Evolutionary conservation across 352 stramenopile genomes (phyloP), one percentile per base, ranked within the genome.

Genomic region (Lagenidium giganteum): DNA sequence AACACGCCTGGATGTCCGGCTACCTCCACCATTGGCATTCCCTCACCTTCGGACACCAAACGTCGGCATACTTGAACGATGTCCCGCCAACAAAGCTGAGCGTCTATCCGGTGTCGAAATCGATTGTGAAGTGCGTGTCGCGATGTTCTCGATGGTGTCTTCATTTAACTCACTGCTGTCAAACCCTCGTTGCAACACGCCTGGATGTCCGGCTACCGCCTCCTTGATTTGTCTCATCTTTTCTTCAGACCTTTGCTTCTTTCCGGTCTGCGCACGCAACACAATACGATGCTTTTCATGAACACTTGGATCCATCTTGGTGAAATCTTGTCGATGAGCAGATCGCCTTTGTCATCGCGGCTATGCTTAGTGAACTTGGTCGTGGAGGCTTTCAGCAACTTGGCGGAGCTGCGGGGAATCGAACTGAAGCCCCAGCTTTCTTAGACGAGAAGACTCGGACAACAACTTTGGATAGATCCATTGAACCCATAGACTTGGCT

Each of bases 1-100:
- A 61, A 8, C 23, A 42, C 27, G 8, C 39, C 53, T 2, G 56
- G 41, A 42, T 52, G 53, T n/a, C 12, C 16, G 7, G 53, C 53
- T 8, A 61, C 37, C 28, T 53, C 23, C 23, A 58, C 44, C 41
- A 66, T 61, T 26, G 51, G 57, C 51, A 66, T 66, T 13, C 24
- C 51, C 24, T 53, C 42, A 25, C 39, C 41, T 28, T 40, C 41
- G 0, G 44, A 61, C 30, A 57, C 39, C n/a, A n/a, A 22, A 54
- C 45, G 22, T 59, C 49, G 8, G 49, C 48, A 25, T 59, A 64
- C 31, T 64, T 64, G 26, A 51, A 41, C 13, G 9, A 36, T 5
- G 41, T 38, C 8, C 57, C 34, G 6, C 54, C 38, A 47, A 6
- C 22, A 37, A 54, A 58, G 7, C 35, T 42, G 8, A 58, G 30